Percentiles rank a stretch among this genome's conserved stretches.
Evolutionary conservation across 768 basidiomycete genomes (phyloP).

Genomic region (Tephrocybe sp.): DNA sequence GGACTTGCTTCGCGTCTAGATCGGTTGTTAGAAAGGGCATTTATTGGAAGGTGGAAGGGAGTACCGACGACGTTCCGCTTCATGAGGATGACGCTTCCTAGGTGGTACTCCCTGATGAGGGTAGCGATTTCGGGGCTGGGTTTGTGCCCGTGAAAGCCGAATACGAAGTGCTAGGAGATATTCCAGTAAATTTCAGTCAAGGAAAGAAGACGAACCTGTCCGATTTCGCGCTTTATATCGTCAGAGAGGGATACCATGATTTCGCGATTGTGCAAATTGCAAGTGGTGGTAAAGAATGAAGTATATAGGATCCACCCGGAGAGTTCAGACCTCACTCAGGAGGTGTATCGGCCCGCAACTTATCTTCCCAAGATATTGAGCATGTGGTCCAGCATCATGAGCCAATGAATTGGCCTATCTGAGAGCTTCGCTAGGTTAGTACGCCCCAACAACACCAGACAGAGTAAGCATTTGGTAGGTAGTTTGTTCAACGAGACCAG

Average conservation of each 20-base stretch:
- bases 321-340: no score
- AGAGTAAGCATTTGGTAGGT: no score
- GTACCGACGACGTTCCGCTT: constrained; percentile 62
- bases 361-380: no score
- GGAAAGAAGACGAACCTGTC: constrained; percentile 34
- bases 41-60: not conserved
- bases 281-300: no score
- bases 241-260: constrained; percentile 28
- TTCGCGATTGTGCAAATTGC: no score
- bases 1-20: constrained; percentile 52
- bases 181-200: not conserved
- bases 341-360: no score
- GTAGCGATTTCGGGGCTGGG: constrained; percentile 50
- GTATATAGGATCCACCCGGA: no score
- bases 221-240: constrained; percentile 41
- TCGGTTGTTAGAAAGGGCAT: not conserved
- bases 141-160: constrained; percentile 65
- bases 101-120: constrained; percentile 61
- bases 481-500: no score
- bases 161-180: constrained; percentile 61
- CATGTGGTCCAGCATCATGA: no score
- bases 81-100: constrained; percentile 72
- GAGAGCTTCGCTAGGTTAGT: no score
- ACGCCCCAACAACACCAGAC: no score
- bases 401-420: no score